Percentiles rank a stretch among this genome's conserved stretches.
phyloP scores from a whole-genome alignment of 768 basidiomycete species.

The Psilocybe cyanescens region DNA sequence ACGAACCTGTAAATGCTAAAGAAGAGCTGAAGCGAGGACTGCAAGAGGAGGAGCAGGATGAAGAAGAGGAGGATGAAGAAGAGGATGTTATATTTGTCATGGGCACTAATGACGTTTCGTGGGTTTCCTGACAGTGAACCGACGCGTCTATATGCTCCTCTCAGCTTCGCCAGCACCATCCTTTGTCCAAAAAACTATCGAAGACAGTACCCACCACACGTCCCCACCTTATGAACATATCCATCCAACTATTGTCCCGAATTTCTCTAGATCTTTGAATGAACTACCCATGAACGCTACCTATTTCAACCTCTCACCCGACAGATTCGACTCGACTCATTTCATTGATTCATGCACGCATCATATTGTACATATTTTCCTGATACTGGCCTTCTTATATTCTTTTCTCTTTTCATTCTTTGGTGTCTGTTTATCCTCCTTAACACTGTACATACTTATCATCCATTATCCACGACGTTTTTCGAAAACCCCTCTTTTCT shows the following conservation, averaged over 20 bases:
- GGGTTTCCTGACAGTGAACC: constrained; percentile 29
- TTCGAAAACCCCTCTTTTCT: background rate
- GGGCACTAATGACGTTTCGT: constrained; percentile 43
- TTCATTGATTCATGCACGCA: too few species aligned
- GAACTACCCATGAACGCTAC: too few species aligned
- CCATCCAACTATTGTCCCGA: too few species aligned
- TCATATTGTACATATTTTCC: too few species aligned
- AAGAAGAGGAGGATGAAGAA: constrained; percentile 60
- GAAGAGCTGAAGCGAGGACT: background rate
- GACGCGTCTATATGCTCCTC: too few species aligned
- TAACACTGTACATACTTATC: background rate
- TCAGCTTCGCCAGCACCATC: too few species aligned
- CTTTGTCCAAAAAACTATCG: too few species aligned
- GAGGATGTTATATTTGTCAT: constrained; percentile 83
- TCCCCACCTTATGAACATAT: too few species aligned
- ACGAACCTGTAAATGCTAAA: background rate
- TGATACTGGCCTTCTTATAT: constrained; percentile 1
- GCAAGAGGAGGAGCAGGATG: constrained; percentile 27
- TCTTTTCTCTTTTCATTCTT: background rate
- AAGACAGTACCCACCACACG: too few species aligned
- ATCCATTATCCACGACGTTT: background rate
- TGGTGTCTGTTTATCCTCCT: background rate
- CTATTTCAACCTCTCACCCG: too few species aligned
- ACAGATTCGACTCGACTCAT: too few species aligned
- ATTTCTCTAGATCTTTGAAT: too few species aligned